Conservation (phyloP, 2,329 filamentous ascomycete genomes). For the Fusarium nematophilum region DNA sequence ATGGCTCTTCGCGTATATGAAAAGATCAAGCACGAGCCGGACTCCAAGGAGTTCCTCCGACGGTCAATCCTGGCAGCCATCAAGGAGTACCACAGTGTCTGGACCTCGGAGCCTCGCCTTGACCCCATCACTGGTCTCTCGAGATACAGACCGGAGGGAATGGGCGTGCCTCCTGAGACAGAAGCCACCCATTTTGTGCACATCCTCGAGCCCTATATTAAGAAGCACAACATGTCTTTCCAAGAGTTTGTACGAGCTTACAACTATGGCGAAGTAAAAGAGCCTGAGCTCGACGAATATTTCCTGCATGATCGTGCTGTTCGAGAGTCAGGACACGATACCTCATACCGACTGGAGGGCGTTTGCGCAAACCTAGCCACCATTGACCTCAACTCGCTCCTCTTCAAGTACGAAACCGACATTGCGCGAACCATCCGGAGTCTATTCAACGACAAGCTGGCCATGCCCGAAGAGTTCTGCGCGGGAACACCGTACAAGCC, state of each 20-base stretch:
- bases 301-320: slow-evolving; percentile 97
- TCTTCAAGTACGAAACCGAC: slow-evolving; percentile 98
- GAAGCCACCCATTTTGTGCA: slow-evolving; percentile 89
- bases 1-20: slow-evolving; percentile 96
- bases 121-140: slow-evolving; percentile 84
- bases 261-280: slow-evolving; percentile 79
- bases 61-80: slow-evolving; percentile 88
- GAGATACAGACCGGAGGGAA: slow-evolving; percentile 83
- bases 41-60: slow-evolving; percentile 82
- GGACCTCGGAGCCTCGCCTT: slow-evolving; percentile 81
- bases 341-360: slow-evolving; percentile 90
- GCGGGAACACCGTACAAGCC: slow-evolving; percentile 71
- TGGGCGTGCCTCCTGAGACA: slow-evolving; percentile 91
- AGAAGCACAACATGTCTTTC: slow-evolving; percentile 86
- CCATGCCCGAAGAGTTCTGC: slow-evolving; percentile 86
- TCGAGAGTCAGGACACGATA: slow-evolving; percentile 96
- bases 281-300: slow-evolving; percentile 93
- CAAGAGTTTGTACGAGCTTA: slow-evolving; percentile 89
- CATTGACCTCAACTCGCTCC: slow-evolving; percentile 91
- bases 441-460: slow-evolving; percentile 83
- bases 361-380: slow-evolving; percentile 90
- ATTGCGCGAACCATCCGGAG: slow-evolving; percentile 88
- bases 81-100: slow-evolving; percentile 94
- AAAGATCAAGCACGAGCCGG: slow-evolving; percentile 87
- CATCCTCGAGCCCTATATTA: slow-evolving; percentile 81